A percentile compares a stretch with the other conserved stretches of the same genome.
Conservation (phyloP, 345 rosid genomes). For the Hypericum perforatum region DNA sequence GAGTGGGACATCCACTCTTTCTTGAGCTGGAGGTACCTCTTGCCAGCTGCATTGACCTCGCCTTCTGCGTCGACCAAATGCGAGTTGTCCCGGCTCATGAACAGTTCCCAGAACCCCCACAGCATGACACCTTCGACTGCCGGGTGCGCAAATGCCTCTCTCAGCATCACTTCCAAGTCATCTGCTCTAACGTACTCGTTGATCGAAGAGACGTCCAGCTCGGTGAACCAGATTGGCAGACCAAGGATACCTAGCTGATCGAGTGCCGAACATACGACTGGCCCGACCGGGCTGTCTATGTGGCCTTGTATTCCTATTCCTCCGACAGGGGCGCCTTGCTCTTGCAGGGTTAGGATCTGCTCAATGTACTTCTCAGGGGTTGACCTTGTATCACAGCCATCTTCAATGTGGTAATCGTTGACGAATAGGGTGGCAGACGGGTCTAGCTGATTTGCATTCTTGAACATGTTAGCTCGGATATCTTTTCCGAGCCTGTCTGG, state of each 20-base stretch:
- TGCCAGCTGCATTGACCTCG: slow-evolving; percentile 71
- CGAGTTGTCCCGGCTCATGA: slow-evolving; percentile 65
- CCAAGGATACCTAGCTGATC: too few species aligned
- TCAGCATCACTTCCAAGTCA: too few species aligned
- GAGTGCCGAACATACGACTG: too few species aligned
- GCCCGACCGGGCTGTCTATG: too few species aligned
- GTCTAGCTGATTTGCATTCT: too few species aligned
- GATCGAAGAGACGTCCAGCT: slow-evolving; percentile 77
- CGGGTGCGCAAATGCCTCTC: slow-evolving; percentile 80
- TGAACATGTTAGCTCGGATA: too few species aligned
- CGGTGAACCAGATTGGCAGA: slow-evolving; percentile 92
- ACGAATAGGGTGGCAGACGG: too few species aligned
- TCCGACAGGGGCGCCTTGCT: too few species aligned
- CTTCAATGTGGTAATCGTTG: slow-evolving; percentile 90
- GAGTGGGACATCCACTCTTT: slow-evolving; percentile 57
- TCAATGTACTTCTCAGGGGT: slow-evolving; percentile 67
- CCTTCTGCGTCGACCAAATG: slow-evolving; percentile 91
- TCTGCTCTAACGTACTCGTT: too few species aligned
- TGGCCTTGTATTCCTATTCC: too few species aligned
- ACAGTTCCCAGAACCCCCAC: slow-evolving; percentile 99
- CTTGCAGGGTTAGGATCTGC: too few species aligned
- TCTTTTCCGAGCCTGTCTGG: too few species aligned
- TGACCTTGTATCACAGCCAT: slow-evolving; percentile 68
- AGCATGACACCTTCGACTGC: slow-evolving; percentile 87
- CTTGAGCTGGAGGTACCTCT: slow-evolving; percentile 55